Evolutionary conservation across 2,329 filamentous ascomycete species (phyloP).

Genomic region (Hypomyces perniciosus): DNA sequence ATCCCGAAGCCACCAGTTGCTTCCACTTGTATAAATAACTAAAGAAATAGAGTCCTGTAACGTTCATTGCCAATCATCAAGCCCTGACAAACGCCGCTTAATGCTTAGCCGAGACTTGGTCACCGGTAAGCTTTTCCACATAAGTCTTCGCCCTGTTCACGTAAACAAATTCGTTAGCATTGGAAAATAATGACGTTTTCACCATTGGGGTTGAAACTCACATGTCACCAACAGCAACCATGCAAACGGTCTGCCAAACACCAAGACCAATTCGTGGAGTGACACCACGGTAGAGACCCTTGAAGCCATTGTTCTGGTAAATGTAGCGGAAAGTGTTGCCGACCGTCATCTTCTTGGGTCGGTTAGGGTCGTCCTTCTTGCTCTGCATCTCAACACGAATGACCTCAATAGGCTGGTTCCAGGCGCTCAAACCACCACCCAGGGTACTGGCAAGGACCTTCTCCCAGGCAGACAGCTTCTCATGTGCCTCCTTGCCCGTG

Average conservation of each 20-base stretch:
- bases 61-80: constrained; percentile 8
- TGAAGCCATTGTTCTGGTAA: constrained; percentile 80
- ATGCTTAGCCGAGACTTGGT: constrained; percentile 61
- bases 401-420: constrained; percentile 99
- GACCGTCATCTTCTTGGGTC: constrained; percentile 98
- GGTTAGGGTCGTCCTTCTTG: constrained; percentile 95
- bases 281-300: constrained; percentile 93
- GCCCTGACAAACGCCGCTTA: constrained; percentile 37
- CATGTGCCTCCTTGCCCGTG: constrained; percentile 71
- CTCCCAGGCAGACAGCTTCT: constrained; percentile 74
- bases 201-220: constrained; percentile 45
- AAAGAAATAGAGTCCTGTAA: constrained; percentile 9
- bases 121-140: constrained; percentile 60
- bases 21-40: background rate
- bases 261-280: constrained; percentile 88
- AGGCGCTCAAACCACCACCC: constrained; percentile 90
- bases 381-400: constrained; percentile 99
- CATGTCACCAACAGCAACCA: constrained; percentile 98
- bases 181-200: background rate
- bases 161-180: constrained; percentile 20
- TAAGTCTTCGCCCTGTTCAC: constrained; percentile 56
- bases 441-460: constrained; percentile 83
- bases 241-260: constrained; percentile 99
- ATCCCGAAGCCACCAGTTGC: background rate
- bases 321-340: constrained; percentile 83